These are phyloP conservation scores for Aspergillus pseudoglaucus DNA, from an alignment of 2,329 filamentous ascomycete species.

Conservation along the genomic window DNA sequence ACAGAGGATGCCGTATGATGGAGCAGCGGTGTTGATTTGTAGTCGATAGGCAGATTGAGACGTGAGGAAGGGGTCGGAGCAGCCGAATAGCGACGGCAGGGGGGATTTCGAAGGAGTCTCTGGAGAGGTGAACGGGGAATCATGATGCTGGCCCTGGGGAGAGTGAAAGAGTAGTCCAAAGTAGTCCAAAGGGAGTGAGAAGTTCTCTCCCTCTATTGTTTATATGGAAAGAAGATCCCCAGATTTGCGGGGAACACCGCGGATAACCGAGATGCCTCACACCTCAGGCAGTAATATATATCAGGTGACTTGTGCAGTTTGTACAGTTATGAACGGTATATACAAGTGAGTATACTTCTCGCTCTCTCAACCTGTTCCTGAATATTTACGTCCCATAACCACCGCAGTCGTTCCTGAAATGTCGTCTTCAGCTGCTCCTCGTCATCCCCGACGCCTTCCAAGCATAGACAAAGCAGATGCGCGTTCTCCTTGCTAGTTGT, in stretches of 20 bases:
- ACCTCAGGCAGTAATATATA: neutral
- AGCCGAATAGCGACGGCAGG: constrained; percentile 40
- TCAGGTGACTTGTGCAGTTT: neutral
- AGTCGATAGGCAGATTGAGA: constrained; percentile 84
- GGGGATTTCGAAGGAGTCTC: neutral
- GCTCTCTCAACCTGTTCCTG: constrained; percentile 20
- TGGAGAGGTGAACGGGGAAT: neutral
- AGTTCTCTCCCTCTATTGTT: constrained; percentile 1
- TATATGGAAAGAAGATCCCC: neutral
- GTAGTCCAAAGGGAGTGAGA: neutral
- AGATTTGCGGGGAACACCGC: constrained; percentile 17
- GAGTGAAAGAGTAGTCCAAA: no score
- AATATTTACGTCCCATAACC: constrained; percentile 31
- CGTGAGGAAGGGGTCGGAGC: constrained; percentile 44
- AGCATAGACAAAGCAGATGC: constrained; percentile 21
- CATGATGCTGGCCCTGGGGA: neutral
- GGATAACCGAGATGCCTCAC: constrained; percentile 19
- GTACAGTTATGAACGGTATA: neutral
- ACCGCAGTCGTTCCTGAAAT: constrained; percentile 19
- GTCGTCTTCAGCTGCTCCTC: constrained; percentile 18
- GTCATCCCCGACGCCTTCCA: constrained; percentile 21
- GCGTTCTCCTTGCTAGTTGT: constrained; percentile 44
- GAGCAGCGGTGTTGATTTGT: constrained; percentile 71
- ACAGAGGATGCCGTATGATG: constrained; percentile 70
- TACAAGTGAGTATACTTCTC: neutral